Conservation (phyloP, 192 early-diverging fungal species). For the Fimicolochytrium jonesii region DNA sequence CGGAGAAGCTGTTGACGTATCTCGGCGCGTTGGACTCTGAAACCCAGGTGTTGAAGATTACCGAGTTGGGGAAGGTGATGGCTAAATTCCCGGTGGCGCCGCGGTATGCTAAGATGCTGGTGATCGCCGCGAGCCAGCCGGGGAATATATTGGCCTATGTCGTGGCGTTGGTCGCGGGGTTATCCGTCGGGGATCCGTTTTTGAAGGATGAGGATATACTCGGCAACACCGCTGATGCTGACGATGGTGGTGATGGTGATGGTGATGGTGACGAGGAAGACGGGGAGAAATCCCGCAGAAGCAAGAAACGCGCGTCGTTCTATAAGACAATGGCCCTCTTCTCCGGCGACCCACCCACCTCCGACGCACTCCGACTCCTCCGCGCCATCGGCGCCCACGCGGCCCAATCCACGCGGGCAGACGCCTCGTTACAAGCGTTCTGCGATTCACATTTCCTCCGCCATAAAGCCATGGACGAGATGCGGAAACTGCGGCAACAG, state of each 20-base stretch:
- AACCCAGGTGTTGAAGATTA: slow-evolving; percentile 57
- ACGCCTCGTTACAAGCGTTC: slow-evolving; percentile 56
- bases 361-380: slow-evolving; percentile 83
- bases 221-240: slow-evolving; percentile 23
- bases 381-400: slow-evolving; percentile 86
- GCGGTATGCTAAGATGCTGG: slow-evolving; percentile 87
- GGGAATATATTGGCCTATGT: slow-evolving; percentile 76
- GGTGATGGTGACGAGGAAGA: slow-evolving; percentile 53
- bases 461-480: slow-evolving; percentile 66
- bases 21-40: slow-evolving; percentile 70
- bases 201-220: slow-evolving; percentile 54
- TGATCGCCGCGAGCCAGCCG: slow-evolving; percentile 78
- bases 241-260: slow-evolving; percentile 51
- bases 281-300: slow-evolving; percentile 41
- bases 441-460: slow-evolving; percentile 82
- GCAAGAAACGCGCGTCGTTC: slow-evolving; percentile 67
- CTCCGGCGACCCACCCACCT: slow-evolving; percentile 70
- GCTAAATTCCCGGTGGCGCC: slow-evolving; percentile 88
- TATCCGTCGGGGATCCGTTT: slow-evolving; percentile 94
- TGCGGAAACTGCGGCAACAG: slow-evolving; percentile 40
- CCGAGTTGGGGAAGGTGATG: slow-evolving; percentile 82
- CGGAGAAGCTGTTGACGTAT: slow-evolving; percentile 75
- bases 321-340: slow-evolving; percentile 65
- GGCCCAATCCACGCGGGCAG: slow-evolving; percentile 31
- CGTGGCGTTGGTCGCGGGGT: slow-evolving; percentile 84